These are phyloP conservation scores for Candida suzukii DNA, from an alignment of 805 yeast species.

Conservation along the genomic window DNA sequence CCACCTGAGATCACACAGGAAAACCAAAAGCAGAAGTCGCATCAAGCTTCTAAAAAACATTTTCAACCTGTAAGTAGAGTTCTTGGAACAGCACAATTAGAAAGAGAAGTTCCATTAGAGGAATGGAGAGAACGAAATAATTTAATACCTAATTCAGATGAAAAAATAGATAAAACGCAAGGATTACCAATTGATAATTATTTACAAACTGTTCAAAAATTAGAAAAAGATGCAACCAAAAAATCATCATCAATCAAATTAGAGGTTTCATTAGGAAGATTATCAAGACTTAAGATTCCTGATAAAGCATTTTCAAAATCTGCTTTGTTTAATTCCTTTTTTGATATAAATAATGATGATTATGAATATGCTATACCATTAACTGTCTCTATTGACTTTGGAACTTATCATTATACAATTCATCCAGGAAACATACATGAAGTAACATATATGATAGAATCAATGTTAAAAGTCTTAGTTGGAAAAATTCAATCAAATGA, in stretches of 20 bases:
- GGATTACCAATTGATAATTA: neutral
- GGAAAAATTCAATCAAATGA: conserved; percentile 1
- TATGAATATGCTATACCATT: conserved; percentile 10
- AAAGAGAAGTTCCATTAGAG: conserved; percentile 2
- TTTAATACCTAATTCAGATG: neutral
- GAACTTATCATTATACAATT: conserved; percentile 8
- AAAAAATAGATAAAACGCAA: neutral
- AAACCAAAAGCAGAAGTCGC: too few species aligned
- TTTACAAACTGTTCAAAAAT: neutral
- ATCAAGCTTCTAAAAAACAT: too few species aligned
- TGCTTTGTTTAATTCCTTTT: neutral
- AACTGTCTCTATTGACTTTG: conserved; percentile 11
- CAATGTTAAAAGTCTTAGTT: conserved; percentile 4
- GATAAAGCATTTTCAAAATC: neutral
- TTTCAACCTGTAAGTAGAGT: conserved; percentile 15
- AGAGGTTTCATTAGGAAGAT: neutral
- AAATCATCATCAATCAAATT: neutral
- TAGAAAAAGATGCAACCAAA: neutral
- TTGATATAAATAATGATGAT: conserved; percentile 7
- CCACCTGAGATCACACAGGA: too few species aligned
- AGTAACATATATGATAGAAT: conserved; percentile 6
- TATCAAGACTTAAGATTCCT: neutral
- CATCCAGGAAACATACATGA: conserved; percentile 5
- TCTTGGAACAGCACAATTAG: conserved; percentile 22
- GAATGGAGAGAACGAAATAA: neutral